Conservation (phyloP, 2,329 filamentous ascomycete species). For the Dothiorella sarmentorum region DNA sequence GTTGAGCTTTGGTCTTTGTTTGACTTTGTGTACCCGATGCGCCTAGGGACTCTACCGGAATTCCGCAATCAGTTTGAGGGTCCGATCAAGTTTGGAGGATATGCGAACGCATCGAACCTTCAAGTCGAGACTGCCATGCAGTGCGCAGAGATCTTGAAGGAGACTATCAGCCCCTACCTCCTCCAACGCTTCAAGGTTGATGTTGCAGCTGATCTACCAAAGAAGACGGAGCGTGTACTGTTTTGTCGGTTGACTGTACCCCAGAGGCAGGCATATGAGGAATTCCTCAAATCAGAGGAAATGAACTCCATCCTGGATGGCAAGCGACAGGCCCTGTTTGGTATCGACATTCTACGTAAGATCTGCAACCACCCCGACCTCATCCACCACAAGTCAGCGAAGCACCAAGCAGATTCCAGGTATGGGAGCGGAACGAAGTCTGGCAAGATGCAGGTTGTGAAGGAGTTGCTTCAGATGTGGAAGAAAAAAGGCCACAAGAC, state of each 20-base stretch:
- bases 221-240: slow-evolving; percentile 93
- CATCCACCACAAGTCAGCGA: slow-evolving; percentile 53
- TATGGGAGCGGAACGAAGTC: slow-evolving; percentile 79
- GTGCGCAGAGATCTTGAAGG: slow-evolving; percentile 89
- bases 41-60: slow-evolving; percentile 82
- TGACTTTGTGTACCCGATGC: slow-evolving; percentile 97
- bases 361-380: slow-evolving; percentile 98
- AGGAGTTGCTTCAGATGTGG: slow-evolving; percentile 83
- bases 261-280: slow-evolving; percentile 76
- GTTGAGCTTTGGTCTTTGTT: slow-evolving; percentile 95
- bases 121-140: slow-evolving; percentile 93
- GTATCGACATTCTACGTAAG: slow-evolving; percentile 88
- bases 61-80: slow-evolving; percentile 92
- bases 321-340: slow-evolving; percentile 76
- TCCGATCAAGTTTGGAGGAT: slow-evolving; percentile 88
- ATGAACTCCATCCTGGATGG: slow-evolving; percentile 77
- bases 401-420: slow-evolving; percentile 31
- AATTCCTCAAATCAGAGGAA: slow-evolving; percentile 77
- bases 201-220: slow-evolving; percentile 86
- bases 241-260: slow-evolving; percentile 86
- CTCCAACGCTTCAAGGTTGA: slow-evolving; percentile 90
- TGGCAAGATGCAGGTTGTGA: slow-evolving; percentile 94
- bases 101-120: slow-evolving; percentile 89
- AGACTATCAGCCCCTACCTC: slow-evolving; percentile 88
- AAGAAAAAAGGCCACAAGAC: slow-evolving; percentile 91